Conservation (phyloP, 208 protist species). For the Giardia duodenalis region DNA sequence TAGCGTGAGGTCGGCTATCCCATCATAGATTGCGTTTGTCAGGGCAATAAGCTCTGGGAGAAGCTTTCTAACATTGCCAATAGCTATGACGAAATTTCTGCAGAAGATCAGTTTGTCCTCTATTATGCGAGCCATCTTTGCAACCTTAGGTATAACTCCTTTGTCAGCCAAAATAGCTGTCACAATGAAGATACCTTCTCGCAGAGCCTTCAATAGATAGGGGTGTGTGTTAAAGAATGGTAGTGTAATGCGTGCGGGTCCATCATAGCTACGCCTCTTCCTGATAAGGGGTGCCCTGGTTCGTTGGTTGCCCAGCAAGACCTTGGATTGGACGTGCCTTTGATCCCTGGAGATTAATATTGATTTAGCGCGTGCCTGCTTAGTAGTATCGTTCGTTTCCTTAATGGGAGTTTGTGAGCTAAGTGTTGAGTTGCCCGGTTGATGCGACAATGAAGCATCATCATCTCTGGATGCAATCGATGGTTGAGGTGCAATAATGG, state of each 20-base stretch:
- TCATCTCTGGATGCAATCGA: no score
- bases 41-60: background rate
- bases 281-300: no score
- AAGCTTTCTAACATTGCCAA: background rate
- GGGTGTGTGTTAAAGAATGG: background rate
- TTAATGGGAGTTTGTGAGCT: no score
- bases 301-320: no score
- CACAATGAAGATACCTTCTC: background rate
- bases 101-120: background rate
- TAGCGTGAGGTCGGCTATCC: background rate
- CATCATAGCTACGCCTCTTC: no score
- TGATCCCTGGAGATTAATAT: no score
- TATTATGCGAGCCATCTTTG: background rate
- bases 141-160: background rate
- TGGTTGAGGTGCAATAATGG: no score
- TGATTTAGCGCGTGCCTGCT: no score
- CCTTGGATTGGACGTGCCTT: no score
- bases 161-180: background rate
- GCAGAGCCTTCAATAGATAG: background rate
- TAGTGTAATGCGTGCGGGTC: background rate
- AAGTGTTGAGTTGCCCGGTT: no score
- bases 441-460: no score
- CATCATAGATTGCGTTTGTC: background rate
- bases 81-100: background rate
- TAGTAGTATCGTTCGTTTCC: no score